Percentiles rank a stretch among this genome's conserved stretches.
Evolutionary conservation across 2,329 filamentous ascomycete species (phyloP).

Genomic region (Beauveria sp.): DNA sequence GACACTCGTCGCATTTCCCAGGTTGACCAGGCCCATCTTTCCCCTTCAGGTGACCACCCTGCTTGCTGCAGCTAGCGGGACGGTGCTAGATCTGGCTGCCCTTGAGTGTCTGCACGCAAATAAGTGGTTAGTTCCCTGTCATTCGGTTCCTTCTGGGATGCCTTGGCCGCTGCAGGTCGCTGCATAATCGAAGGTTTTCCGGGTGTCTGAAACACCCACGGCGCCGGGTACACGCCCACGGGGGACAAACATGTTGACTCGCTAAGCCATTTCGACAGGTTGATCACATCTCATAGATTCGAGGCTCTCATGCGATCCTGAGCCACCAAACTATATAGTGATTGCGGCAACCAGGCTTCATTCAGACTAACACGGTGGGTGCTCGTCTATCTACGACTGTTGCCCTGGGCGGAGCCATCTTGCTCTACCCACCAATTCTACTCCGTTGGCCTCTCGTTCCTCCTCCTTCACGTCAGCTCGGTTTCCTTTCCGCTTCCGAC

Average conservation of each 20-base stretch:
- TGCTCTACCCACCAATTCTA: slow-evolving; percentile 3
- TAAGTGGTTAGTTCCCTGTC: background rate
- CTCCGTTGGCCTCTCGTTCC: background rate
- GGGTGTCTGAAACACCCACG: background rate
- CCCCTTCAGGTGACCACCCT: slow-evolving; percentile 3
- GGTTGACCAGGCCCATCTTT: background rate
- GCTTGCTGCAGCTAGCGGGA: background rate
- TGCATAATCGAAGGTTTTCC: background rate
- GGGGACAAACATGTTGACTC: background rate
- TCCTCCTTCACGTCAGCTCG: slow-evolving; percentile 2
- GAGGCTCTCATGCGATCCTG: background rate
- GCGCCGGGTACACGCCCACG: background rate
- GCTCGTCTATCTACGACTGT: slow-evolving; percentile 5
- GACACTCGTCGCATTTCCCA: background rate
- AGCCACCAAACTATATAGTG: background rate
- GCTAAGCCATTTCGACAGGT: background rate
- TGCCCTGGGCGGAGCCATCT: slow-evolving; percentile 8
- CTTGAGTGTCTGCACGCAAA: background rate
- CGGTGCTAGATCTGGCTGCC: background rate
- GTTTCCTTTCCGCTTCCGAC: slow-evolving; percentile 2
- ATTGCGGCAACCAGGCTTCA: background rate
- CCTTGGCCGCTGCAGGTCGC: background rate
- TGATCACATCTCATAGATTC: background rate
- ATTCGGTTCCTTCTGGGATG: background rate
- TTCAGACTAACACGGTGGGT: background rate